Evolutionary conservation across 2,329 filamentous ascomycete species (phyloP), one percentile per base, ranked within the genome.

Genomic region (Trichoderma breve): DNA sequence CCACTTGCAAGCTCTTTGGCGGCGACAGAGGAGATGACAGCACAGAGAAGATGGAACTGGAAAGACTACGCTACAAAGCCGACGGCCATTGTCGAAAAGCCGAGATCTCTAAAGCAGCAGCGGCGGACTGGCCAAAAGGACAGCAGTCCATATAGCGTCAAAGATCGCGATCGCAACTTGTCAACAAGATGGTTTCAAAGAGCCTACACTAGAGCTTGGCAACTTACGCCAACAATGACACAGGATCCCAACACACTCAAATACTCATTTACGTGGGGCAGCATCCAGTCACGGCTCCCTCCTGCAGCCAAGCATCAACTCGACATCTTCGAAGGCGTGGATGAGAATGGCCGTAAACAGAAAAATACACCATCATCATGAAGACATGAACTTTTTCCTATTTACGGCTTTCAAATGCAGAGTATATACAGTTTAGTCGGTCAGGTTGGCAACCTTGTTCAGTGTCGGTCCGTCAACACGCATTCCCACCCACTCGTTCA

Each of bases 401-500:
- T 28, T 51, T 61, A 28, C 14, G 34, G 18, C n/a, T 12, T 51
- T 32, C 4, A 6, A 21, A 21, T 28, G 57, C 18, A 11, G 6
- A 6, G 11, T 55, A 63, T 62, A 70, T 70, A 34, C 53, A 11
- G 28, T 66, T 30, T 75, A 80, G 60, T 82, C 78, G 43, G 79
- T 74, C 75, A 87, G 74, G 18, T 78, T 79, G 11, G 88, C 91
- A 77, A 95, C 79, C 82, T 87, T 90, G 32, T 79, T 82, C 81
- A 95, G 78, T 1, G 82, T 87, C 18, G 92, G 88, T 3, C 90
- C 88, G 72, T 94, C 92, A 1, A 94, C 90, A 39, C 93, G 87
- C 88, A 95, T 90, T 2, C 88, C 89, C 18, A 93, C 87, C 93
- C 92, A 95, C 72, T 92, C 91, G 73, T 85, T 83, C 90, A 91